phyloP scores from a whole-genome alignment of 2,329 filamentous ascomycete species.

The Ophiostoma triangulosporum region DNA sequence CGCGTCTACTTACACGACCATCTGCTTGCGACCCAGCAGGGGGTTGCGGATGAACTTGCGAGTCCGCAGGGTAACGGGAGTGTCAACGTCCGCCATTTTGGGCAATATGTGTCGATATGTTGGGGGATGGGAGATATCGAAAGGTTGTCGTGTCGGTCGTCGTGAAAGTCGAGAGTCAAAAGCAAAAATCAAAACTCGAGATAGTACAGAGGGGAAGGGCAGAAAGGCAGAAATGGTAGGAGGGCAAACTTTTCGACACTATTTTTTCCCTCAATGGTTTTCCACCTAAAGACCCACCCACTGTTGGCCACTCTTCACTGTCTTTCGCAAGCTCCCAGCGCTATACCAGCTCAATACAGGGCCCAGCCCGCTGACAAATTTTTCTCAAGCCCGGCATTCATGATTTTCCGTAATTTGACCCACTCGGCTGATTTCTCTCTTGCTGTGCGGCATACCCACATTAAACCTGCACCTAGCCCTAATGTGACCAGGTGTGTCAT shows the following conservation, averaged over 20 bases:
- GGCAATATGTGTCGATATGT: constrained; percentile 13
- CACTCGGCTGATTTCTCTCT: neutral
- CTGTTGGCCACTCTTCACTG: neutral
- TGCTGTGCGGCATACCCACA: neutral
- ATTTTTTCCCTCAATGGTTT: constrained; percentile 7
- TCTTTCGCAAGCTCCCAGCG: neutral
- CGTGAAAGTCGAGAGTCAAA: neutral
- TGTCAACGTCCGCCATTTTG: constrained; percentile 78
- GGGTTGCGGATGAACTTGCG: constrained; percentile 99
- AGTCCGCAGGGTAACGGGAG: constrained; percentile 76
- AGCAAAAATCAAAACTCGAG: neutral
- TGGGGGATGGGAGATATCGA: constrained; percentile 6
- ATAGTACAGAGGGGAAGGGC: neutral
- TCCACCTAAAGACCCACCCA: neutral
- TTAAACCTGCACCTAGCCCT: neutral
- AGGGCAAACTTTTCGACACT: constrained; percentile 7
- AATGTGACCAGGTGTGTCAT: neutral
- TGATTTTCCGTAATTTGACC: neutral
- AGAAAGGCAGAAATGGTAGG: neutral
- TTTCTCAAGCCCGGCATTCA: neutral
- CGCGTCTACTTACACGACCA: constrained; percentile 78
- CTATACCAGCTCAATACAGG: neutral
- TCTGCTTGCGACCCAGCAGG: constrained; percentile 96
- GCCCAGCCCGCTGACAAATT: neutral
- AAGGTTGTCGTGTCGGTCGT: constrained; percentile 3